These are phyloP conservation scores for Leccinellum albellum DNA, from an alignment of 768 basidiomycete genomes.

Conservation along the genomic window DNA sequence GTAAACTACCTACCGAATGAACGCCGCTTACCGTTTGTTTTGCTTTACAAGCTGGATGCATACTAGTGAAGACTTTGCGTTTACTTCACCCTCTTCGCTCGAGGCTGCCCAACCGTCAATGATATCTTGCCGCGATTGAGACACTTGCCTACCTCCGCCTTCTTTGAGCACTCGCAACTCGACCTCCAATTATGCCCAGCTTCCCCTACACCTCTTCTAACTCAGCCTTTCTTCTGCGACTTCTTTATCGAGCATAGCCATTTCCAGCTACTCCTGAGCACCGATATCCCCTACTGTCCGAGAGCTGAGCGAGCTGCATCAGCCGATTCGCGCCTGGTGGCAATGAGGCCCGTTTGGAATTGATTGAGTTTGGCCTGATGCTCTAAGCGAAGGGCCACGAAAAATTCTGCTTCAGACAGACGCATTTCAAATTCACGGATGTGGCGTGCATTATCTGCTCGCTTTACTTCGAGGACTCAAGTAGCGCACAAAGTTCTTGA, in stretches of 20 bases:
- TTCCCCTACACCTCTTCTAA: conserved; percentile 76
- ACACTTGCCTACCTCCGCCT: conserved; percentile 33
- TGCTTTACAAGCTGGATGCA: conserved; percentile 93
- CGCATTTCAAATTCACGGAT: conserved; percentile 81
- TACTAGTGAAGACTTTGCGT: conserved; percentile 55
- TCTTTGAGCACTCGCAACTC: conserved; percentile 79
- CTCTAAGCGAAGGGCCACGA: conserved; percentile 82
- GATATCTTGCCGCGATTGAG: background rate
- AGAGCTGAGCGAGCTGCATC: conserved; percentile 72
- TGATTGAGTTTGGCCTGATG: conserved; percentile 83
- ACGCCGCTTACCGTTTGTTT: conserved; percentile 90
- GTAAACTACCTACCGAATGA: conserved; percentile 57
- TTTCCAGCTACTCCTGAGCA: conserved; percentile 86
- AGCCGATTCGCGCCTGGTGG: conserved; percentile 67
- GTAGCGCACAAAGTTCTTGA: conserved; percentile 79
- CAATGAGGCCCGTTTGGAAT: conserved; percentile 75
- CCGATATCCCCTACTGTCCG: conserved; percentile 72
- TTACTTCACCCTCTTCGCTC: conserved; percentile 31
- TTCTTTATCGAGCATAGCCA: conserved; percentile 93
- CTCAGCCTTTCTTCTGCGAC: conserved; percentile 89
- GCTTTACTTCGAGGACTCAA: conserved; percentile 81
- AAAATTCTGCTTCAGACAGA: conserved; percentile 80
- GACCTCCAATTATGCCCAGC: conserved; percentile 73
- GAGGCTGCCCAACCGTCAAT: conserved; percentile 15
- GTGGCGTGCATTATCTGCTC: conserved; percentile 80